Evolutionary conservation across 768 basidiomycete genomes (phyloP).

Genomic region (Hericium coralloides): DNA sequence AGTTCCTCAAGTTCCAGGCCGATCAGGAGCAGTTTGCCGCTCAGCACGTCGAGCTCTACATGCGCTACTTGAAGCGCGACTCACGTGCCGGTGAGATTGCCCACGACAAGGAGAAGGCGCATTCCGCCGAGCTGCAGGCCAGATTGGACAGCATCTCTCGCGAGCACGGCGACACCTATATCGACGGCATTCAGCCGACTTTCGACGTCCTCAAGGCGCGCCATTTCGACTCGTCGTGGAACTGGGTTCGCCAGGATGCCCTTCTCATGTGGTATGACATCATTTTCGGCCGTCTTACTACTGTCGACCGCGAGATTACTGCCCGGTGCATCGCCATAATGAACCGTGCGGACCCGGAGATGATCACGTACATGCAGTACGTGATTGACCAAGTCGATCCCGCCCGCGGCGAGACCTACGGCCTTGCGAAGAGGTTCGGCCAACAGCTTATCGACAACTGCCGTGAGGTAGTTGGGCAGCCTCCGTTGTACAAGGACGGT

Average conservation of each 20-base stretch:
- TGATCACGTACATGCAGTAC: conserved; percentile 93
- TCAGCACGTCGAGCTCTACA: conserved; percentile 92
- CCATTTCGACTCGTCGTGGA: conserved; percentile 98
- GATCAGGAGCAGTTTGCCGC: conserved; percentile 89
- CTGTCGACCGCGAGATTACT: conserved; percentile 93
- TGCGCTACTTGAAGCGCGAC: conserved; percentile 93
- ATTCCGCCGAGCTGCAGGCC: conserved; percentile 61
- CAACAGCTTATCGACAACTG: conserved; percentile 94
- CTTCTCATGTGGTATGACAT: conserved; percentile 98
- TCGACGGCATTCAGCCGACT: conserved; percentile 89
- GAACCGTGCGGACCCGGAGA: conserved; percentile 91
- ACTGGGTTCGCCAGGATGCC: conserved; percentile 97
- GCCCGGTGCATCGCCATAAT: conserved; percentile 96
- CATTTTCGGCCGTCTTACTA: conserved; percentile 89
- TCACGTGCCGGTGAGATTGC: conserved; percentile 88
- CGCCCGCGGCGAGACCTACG: conserved; percentile 81
- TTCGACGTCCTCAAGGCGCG: conserved; percentile 96
- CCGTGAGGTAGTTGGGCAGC: conserved; percentile 66
- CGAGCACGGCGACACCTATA: conserved; percentile 91
- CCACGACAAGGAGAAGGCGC: conserved; percentile 80
- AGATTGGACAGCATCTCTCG: conserved; percentile 80
- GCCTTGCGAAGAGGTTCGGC: conserved; percentile 94
- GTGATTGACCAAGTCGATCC: conserved; percentile 80
- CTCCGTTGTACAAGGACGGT: conserved; percentile 97
- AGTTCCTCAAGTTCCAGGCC: conserved; percentile 92